Evolutionary conservation across 345 rosid species (phyloP), one percentile per base, ranked within the genome.

Genomic region (Cardamine occulta): DNA sequence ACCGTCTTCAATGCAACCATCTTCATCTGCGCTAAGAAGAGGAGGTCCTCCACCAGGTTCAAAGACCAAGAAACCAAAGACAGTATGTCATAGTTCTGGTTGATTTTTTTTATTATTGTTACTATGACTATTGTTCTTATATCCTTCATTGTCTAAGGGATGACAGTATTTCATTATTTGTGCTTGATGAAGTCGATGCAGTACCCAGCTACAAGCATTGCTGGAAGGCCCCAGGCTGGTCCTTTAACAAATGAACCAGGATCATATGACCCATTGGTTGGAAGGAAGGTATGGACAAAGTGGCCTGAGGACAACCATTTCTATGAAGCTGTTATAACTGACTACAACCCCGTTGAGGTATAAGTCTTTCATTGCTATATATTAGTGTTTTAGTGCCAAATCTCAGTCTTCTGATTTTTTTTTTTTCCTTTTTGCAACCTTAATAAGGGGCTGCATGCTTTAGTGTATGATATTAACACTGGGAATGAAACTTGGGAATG

Each of bases 241-340:
- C 78, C 87, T 64, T 84, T 87, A 62, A 64, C 86, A 15, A 90
- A 87, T 79, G 93, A 82, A 77, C 82, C 92, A 74, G 82, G 88
- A 70, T 78, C 86, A 34, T 85, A 70, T 76, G 91, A 91, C 80
- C 87, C 88, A 23, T 83, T 92, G 68, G 75, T 95, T 68, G 97
- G 96, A 72, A 87, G 79, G 83, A 90, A 90, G 87, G 96, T 94
- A 42, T 91, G 97, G 98, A 94, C 95, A 51, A 87, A 91, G 77
- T 94, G 98, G 98, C 98, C 98, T 42, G 96, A 85, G 53, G 98
- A 93, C 78, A 88, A 91, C 77, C 82, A 85, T 79, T 93, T 87
- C 77, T 93, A 93, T 72, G 91, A 93, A 82, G 98, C 98, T 82
- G 83, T 88, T 73, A 89, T 93, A 68, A 86, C 90, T 72, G 88